Conservation (phyloP, 352 stramenopile genomes). For the Nothophytophthora sp. region DNA sequence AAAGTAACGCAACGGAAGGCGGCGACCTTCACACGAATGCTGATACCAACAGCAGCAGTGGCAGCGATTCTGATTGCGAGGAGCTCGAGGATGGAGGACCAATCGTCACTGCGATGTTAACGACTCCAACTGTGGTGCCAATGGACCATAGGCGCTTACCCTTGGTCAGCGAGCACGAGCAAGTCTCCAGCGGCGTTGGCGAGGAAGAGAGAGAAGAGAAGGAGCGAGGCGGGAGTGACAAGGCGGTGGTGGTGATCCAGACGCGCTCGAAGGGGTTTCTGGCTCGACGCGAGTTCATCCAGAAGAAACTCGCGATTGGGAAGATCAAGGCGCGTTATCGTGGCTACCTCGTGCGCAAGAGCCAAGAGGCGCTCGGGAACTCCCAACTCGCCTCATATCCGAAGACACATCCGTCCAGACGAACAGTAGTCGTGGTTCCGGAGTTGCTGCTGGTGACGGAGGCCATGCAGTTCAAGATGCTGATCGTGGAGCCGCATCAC, state of each 20-base stretch:
- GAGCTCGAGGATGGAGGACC: background rate
- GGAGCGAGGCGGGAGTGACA: constrained; percentile 2
- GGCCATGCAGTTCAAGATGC: constrained; percentile 44
- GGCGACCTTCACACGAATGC: constrained; percentile 2
- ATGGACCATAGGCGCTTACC: constrained; percentile 12
- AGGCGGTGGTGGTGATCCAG: constrained; percentile 30
- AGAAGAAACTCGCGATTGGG: constrained; percentile 36
- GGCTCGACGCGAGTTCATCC: constrained; percentile 29
- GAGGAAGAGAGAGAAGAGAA: constrained; percentile 14
- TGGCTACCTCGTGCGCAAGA: constrained; percentile 44
- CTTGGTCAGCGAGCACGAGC: constrained; percentile 15
- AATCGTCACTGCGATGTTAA: background rate
- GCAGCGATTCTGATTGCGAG: background rate
- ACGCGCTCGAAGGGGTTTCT: constrained; percentile 32
- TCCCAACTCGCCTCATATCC: constrained; percentile 4
- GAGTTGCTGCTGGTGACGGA: constrained; percentile 28
- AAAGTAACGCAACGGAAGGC: background rate
- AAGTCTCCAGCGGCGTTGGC: too few species aligned
- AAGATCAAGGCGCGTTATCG: constrained; percentile 47
- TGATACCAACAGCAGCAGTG: constrained; percentile 7
- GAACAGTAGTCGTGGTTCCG: constrained; percentile 7
- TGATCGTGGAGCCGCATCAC: constrained; percentile 29
- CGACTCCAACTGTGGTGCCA: constrained; percentile 1
- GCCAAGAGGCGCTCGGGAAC: constrained; percentile 25
- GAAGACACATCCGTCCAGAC: constrained; percentile 11